Evolutionary conservation across 352 stramenopile species (phyloP).

Genomic region (Phytophthora sp.): DNA sequence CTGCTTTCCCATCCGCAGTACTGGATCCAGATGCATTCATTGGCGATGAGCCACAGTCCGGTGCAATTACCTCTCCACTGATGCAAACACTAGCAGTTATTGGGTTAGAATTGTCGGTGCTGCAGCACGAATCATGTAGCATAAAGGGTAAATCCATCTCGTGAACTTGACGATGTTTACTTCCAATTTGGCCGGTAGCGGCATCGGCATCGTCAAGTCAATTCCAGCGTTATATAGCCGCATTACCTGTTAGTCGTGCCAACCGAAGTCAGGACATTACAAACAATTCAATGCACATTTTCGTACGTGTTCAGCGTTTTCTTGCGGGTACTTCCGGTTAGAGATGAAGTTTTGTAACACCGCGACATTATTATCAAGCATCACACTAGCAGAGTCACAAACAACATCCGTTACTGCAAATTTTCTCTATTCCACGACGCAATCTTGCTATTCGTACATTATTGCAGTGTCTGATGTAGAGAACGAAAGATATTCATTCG

Average conservation of each 20-base stretch:
- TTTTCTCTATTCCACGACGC: neutral
- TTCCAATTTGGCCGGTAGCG: conserved; percentile 5
- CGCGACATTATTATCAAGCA: neutral
- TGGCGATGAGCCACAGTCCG: neutral
- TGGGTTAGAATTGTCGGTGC: neutral
- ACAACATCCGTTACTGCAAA: neutral
- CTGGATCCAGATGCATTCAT: neutral
- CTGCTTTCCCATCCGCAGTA: neutral
- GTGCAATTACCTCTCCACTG: neutral
- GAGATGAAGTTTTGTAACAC: conserved; percentile 6
- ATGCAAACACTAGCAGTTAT: neutral
- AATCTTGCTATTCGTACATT: conserved; percentile 3
- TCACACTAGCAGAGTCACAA: neutral
- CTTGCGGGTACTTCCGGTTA: conserved; percentile 4
- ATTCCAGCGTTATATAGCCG: neutral
- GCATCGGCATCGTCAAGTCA: neutral
- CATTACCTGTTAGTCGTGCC: too few relatives aligned
- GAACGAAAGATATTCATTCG: neutral
- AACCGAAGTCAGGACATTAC: too few relatives aligned
- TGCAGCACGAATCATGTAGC: conserved; percentile 3
- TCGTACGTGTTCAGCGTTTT: neutral
- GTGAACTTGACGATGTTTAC: conserved; percentile 4
- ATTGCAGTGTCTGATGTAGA: neutral
- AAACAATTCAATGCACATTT: neutral
- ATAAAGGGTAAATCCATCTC: neutral